Percentiles rank a stretch among this genome's conserved stretches.
Evolutionary conservation across 192 early-diverging fungal genomes (phyloP).

Genomic region (Backusella mclennaniae): DNA sequence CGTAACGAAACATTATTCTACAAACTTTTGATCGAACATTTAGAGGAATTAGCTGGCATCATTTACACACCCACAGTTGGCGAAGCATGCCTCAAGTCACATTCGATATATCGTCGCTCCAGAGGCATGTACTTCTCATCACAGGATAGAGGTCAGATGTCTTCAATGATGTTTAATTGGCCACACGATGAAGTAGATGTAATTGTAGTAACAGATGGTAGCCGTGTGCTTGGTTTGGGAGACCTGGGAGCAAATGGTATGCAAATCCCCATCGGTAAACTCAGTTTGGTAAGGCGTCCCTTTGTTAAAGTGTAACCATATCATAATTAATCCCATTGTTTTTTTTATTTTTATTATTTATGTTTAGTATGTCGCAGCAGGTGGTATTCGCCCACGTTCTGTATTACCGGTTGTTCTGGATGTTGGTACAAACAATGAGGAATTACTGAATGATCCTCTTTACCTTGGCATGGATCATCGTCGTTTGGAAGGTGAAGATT

Average conservation of each 20-base stretch:
- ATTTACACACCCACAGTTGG: conserved; percentile 58
- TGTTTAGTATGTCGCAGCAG: conserved; percentile 37
- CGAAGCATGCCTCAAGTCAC: conserved; percentile 47
- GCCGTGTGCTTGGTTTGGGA: conserved; percentile 36
- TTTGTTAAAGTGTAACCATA: neutral
- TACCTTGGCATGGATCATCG: conserved; percentile 40
- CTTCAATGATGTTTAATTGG: conserved; percentile 57
- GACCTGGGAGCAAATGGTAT: conserved; percentile 39
- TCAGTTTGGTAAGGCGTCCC: conserved; percentile 33
- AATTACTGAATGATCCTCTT: conserved; percentile 34
- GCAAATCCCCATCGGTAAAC: conserved; percentile 43
- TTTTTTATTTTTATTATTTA: neutral
- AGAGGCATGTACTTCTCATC: conserved; percentile 57
- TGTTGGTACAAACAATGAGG: conserved; percentile 36
- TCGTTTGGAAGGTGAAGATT: conserved; percentile 40
- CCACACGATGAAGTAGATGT: conserved; percentile 54
- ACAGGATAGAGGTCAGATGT: conserved; percentile 50
- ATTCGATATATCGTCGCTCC: conserved; percentile 53
- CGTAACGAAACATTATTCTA: conserved; percentile 56
- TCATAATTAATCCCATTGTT: neutral
- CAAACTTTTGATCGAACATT: conserved; percentile 46
- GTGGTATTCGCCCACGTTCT: conserved; percentile 37
- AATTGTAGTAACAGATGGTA: conserved; percentile 40
- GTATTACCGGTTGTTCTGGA: conserved; percentile 38
- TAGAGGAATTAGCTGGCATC: conserved; percentile 51